Evolutionary conservation across 345 rosid genomes (phyloP).

Genomic region (Syzygium grande): DNA sequence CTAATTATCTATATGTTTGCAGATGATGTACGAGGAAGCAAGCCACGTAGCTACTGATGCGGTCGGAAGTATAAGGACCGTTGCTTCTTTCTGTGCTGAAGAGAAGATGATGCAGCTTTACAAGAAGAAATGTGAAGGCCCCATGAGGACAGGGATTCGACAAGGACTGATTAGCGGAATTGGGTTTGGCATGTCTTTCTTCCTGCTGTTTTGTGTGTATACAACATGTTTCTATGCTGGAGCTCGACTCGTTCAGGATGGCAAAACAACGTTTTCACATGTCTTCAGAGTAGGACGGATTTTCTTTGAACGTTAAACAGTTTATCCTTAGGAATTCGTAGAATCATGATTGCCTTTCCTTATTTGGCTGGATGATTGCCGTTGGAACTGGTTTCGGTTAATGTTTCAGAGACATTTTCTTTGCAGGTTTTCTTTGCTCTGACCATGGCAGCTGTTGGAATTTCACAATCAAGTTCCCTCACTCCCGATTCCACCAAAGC

Average conservation of each 20-base stretch:
- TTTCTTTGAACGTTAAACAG: neutral
- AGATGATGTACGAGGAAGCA: slow-evolving; percentile 80
- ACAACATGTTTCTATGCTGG: slow-evolving; percentile 71
- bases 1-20: slow-evolving; percentile 1
- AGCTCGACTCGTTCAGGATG: slow-evolving; percentile 44
- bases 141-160: slow-evolving; percentile 52
- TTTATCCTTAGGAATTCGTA: neutral
- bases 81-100: slow-evolving; percentile 75
- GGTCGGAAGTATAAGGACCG: slow-evolving; percentile 69
- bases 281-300: slow-evolving; percentile 41
- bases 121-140: slow-evolving; percentile 64
- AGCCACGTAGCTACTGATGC: slow-evolving; percentile 87
- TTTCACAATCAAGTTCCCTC: slow-evolving; percentile 62
- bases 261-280: slow-evolving; percentile 36
- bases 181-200: slow-evolving; percentile 58
- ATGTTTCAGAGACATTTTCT: neutral
- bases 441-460: slow-evolving; percentile 46
- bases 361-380: too few species aligned
- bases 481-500: slow-evolving; percentile 56
- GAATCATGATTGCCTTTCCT: neutral
- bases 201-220: slow-evolving; percentile 39
- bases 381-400: neutral
- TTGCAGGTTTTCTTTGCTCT: slow-evolving; percentile 63
- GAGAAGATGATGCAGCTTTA: slow-evolving; percentile 68
- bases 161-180: slow-evolving; percentile 58